A percentile compares a stretch with the other conserved stretches of the same genome.
These are phyloP conservation scores for Firmiana major DNA, from an alignment of 345 rosid species.

Conservation along the genomic window DNA sequence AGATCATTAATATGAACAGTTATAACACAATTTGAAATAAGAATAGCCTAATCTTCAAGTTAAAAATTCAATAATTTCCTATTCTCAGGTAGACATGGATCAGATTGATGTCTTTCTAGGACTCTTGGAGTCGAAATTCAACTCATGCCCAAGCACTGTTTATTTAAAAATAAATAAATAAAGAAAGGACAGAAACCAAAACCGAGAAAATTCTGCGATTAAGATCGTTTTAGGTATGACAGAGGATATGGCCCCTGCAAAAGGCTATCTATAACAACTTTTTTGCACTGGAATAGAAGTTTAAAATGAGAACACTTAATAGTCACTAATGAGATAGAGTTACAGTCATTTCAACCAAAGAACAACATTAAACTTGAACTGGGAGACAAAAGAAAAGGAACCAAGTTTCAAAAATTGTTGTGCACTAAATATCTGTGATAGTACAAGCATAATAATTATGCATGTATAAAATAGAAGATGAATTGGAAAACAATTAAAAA, in stretches of 20 bases:
- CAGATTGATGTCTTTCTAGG: neutral
- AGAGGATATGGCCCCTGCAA: neutral
- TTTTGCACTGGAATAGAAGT: neutral
- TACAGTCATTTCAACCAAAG: neutral
- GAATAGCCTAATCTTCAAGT: neutral
- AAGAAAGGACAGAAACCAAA: neutral
- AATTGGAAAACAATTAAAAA: neutral
- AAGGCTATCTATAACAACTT: neutral
- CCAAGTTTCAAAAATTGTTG: neutral
- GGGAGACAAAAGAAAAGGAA: neutral
- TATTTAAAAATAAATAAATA: neutral
- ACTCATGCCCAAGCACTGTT: neutral
- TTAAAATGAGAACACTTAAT: neutral
- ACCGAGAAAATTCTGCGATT: neutral
- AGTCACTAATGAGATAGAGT: neutral
- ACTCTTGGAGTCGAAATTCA: neutral
- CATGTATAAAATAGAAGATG: neutral
- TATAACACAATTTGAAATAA: neutral
- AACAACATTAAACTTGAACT: neutral
- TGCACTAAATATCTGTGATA: neutral
- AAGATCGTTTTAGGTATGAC: neutral
- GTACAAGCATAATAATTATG: neutral
- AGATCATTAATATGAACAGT: neutral
- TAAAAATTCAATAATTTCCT: neutral
- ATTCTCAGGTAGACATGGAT: neutral